Evolutionary conservation across 129 eudicot genomes (phyloP).

Genomic region (Helichrysum umbraculigerum): DNA sequence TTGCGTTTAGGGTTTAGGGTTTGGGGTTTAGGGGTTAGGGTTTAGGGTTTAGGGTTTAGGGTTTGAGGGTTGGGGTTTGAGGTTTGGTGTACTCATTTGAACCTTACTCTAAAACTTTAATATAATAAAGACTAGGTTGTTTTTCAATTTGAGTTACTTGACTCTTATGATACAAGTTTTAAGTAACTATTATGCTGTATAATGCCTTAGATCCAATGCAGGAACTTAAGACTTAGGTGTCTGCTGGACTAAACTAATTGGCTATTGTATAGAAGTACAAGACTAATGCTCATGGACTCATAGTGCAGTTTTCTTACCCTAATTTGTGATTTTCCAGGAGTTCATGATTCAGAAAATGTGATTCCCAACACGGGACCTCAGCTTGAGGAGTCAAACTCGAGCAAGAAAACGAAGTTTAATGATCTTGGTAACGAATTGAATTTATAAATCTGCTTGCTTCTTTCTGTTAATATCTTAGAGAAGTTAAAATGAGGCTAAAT

Average conservation of each 20-base stretch:
- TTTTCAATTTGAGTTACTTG: slow-evolving; percentile 1
- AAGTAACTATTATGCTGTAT: background rate
- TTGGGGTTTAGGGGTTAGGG: no score
- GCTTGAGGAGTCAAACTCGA: slow-evolving; percentile 26
- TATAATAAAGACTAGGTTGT: background rate
- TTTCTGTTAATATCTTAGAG: background rate
- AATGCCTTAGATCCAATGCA: background rate
- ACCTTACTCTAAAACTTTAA: background rate
- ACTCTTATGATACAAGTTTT: background rate
- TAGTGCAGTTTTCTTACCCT: slow-evolving; percentile 11
- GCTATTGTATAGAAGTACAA: background rate
- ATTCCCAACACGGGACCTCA: slow-evolving; percentile 4
- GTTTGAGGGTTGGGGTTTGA: no score
- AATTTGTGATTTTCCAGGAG: slow-evolving; percentile 36
- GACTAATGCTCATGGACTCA: slow-evolving; percentile 1
- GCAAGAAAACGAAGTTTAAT: slow-evolving; percentile 39
- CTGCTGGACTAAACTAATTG: background rate
- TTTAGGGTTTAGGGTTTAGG: no score
- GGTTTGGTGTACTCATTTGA: no score
- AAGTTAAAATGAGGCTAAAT: background rate
- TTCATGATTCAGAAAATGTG: slow-evolving; percentile 36
- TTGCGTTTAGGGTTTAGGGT: no score
- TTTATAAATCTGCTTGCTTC: background rate
- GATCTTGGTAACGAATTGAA: slow-evolving; percentile 33
- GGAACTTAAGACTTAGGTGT: background rate